A percentile compares a stretch with the other conserved stretches of the same genome.
These are phyloP conservation scores for Trichosporon asahii DNA, from an alignment of 1,284 basidiomycete species.

Conservation along the genomic window DNA sequence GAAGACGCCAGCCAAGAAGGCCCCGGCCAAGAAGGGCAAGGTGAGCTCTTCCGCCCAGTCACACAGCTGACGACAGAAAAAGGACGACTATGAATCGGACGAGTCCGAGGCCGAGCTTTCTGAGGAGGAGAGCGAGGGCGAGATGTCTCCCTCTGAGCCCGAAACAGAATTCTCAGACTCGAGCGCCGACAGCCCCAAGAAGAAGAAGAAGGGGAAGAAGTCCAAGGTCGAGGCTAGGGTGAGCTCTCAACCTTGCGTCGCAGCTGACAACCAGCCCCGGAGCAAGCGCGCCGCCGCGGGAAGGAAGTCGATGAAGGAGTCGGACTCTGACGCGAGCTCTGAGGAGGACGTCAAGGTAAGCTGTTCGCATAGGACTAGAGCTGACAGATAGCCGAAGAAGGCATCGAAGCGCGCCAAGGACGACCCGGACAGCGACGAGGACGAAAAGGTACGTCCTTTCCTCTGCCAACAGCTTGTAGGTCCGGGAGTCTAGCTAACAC, in stretches of 20 bases:
- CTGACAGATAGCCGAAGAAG: background rate
- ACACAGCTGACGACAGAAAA: background rate
- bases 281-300: slow-evolving; percentile 3
- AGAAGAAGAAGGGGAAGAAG: slow-evolving; percentile 4
- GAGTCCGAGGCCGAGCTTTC: slow-evolving; percentile 6
- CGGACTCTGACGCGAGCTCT: background rate
- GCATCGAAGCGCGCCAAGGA: background rate
- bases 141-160: slow-evolving; percentile 4
- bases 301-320: background rate
- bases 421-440: background rate
- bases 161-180: slow-evolving; percentile 16
- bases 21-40: slow-evolving; percentile 5
- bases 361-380: background rate
- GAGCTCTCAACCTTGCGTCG: background rate
- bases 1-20: background rate
- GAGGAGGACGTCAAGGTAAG: slow-evolving; percentile 21
- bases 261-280: background rate
- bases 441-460: background rate
- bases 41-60: background rate
- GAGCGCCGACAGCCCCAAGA: slow-evolving; percentile 10
- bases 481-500: background rate
- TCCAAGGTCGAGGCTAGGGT: background rate
- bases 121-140: slow-evolving; percentile 14
- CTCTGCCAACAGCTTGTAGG: background rate
- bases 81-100: slow-evolving; percentile 3